Evolutionary conservation across 2,329 filamentous ascomycete genomes (phyloP).

Genomic region (Penicillium glabrum): DNA sequence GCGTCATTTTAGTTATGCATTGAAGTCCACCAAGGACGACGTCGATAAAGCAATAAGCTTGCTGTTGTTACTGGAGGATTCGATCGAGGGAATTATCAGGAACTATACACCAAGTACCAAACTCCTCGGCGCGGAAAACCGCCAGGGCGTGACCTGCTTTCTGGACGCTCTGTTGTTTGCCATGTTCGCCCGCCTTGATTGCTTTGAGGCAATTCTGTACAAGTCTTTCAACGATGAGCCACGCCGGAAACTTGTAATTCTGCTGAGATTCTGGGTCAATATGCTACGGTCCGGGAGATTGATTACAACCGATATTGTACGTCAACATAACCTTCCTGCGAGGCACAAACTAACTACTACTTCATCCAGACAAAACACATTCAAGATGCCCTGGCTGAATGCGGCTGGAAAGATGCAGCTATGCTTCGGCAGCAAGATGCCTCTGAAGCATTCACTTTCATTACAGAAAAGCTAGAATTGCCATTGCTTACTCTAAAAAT

Average conservation of each 20-base stretch:
- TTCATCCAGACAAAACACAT: conserved; percentile 69
- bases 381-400: conserved; percentile 77
- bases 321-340: not conserved
- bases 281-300: conserved; percentile 81
- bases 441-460: conserved; percentile 92
- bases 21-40: conserved; percentile 67
- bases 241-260: conserved; percentile 70
- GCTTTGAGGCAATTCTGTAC: conserved; percentile 90
- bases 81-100: conserved; percentile 74
- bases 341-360: not conserved
- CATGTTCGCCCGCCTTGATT: conserved; percentile 89
- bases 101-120: conserved; percentile 70
- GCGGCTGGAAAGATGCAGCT: conserved; percentile 83
- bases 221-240: conserved; percentile 72
- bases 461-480: conserved; percentile 84
- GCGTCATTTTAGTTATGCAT: conserved; percentile 62
- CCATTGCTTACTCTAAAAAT: conserved; percentile 89
- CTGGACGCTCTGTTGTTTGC: conserved; percentile 88
- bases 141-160: conserved; percentile 88
- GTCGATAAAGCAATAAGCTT: conserved; percentile 73
- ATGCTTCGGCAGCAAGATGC: conserved; percentile 85
- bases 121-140: conserved; percentile 83
- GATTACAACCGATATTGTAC: conserved; percentile 79
- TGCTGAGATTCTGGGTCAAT: conserved; percentile 90
- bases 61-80: conserved; percentile 74